These are phyloP conservation scores for Aurinia saxatilis DNA, from an alignment of 345 rosid genomes.

Conservation along the genomic window DNA sequence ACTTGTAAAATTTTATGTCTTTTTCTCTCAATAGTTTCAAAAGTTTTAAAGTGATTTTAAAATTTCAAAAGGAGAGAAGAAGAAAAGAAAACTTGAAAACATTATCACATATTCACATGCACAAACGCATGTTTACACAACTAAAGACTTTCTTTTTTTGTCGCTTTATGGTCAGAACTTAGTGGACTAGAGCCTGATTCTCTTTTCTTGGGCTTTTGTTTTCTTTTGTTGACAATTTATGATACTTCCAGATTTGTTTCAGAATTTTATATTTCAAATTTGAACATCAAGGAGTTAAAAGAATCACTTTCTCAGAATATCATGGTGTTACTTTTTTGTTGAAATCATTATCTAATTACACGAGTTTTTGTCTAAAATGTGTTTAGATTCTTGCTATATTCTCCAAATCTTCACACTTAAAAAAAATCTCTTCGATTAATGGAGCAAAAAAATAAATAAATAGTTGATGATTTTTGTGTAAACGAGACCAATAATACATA, in stretches of 20 bases:
- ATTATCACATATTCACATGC: slow-evolving; percentile 18
- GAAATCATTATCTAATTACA: slow-evolving; percentile 11
- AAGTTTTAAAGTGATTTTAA: background rate
- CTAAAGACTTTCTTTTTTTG: background rate
- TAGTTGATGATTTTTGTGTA: background rate
- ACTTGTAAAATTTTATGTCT: slow-evolving; percentile 10
- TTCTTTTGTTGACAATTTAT: slow-evolving; percentile 7
- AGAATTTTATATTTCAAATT: slow-evolving; percentile 11
- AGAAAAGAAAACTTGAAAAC: slow-evolving; percentile 2
- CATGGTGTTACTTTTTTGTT: slow-evolving; percentile 16
- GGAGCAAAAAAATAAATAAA: background rate
- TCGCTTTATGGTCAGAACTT: slow-evolving; percentile 27
- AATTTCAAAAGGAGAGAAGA: slow-evolving; percentile 7
- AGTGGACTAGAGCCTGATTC: slow-evolving; percentile 31
- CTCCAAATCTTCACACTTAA: background rate
- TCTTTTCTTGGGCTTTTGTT: slow-evolving; percentile 12
- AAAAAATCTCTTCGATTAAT: background rate
- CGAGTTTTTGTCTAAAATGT: slow-evolving; percentile 7
- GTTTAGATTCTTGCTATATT: slow-evolving; percentile 14
- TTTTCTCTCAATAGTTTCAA: slow-evolving; percentile 15
- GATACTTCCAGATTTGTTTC: background rate
- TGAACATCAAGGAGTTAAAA: slow-evolving; percentile 1
- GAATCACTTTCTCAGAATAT: slow-evolving; percentile 20
- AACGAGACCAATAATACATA: slow-evolving; percentile 2
- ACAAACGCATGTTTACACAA: slow-evolving; percentile 18